Conservation (phyloP, 2,329 filamentous ascomycete species). For the Monilinia aucupariae region DNA sequence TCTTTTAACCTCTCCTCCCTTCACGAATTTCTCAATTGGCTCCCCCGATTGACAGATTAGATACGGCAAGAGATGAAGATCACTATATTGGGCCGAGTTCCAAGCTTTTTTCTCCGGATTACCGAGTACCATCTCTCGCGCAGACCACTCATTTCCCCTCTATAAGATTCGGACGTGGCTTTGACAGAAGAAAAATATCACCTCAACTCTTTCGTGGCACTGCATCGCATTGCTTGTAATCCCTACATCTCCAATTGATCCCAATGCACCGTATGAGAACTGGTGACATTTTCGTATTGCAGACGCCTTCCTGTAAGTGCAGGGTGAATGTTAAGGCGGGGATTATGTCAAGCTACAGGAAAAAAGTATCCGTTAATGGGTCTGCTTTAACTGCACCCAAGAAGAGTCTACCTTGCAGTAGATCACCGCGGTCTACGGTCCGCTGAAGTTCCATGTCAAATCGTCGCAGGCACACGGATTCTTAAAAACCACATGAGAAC, state of each 20-base stretch:
- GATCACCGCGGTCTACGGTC: constrained; percentile 10
- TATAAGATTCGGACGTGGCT: constrained; percentile 9
- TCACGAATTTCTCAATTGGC: constrained; percentile 12
- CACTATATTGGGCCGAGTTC: constrained; percentile 4
- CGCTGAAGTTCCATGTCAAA: constrained; percentile 4
- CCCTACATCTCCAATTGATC: constrained; percentile 9
- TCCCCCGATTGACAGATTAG: constrained; percentile 3
- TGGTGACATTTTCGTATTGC: constrained; percentile 14
- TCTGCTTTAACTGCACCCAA: constrained; percentile 11
- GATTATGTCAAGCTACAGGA: constrained; percentile 12
- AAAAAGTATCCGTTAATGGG: constrained; percentile 13
- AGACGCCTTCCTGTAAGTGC: constrained; percentile 17
- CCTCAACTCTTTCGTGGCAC: constrained; percentile 10
- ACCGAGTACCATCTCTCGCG: constrained; percentile 1
- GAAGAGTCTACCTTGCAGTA: constrained; percentile 7
- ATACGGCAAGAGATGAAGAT: constrained; percentile 13
- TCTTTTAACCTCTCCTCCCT: constrained; percentile 4
- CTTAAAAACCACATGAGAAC: constrained; percentile 7
- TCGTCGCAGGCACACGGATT: neutral
- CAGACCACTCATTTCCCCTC: constrained; percentile 8
- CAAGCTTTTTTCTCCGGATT: constrained; percentile 15
- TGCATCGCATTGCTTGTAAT: constrained; percentile 12
- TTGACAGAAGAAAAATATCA: constrained; percentile 10
- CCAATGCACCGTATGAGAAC: neutral
- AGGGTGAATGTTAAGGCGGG: constrained; percentile 9